Conservation (phyloP, 1,139 yeast species). For the Taphrina populina region DNA sequence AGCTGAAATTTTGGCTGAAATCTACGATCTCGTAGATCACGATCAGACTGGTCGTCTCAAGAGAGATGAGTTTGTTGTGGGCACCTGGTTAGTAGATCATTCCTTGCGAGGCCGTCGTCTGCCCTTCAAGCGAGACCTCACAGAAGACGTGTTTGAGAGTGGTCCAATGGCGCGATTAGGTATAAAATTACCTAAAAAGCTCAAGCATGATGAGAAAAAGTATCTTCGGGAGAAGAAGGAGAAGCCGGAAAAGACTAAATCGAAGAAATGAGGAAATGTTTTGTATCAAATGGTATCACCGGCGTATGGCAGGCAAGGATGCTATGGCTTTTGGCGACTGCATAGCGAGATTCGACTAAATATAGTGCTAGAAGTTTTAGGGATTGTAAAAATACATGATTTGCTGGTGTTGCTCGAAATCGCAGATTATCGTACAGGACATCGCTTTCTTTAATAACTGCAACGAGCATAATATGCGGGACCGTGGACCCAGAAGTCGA, state of each 20-base stretch:
- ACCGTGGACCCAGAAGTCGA: slow-evolving; percentile 32
- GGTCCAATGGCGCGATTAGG: slow-evolving; percentile 26
- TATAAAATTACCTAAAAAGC: slow-evolving; percentile 17
- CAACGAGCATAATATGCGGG: slow-evolving; percentile 1
- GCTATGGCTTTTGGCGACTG: no score
- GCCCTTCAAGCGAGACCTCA: slow-evolving; percentile 54
- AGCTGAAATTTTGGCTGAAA: slow-evolving; percentile 58
- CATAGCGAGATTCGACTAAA: no score
- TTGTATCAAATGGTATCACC: no score
- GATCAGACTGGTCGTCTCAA: slow-evolving; percentile 74
- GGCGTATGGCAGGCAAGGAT: no score
- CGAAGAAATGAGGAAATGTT: no score
- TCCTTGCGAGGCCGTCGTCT: slow-evolving; percentile 88
- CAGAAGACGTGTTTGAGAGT: slow-evolving; percentile 27
- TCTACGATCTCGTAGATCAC: slow-evolving; percentile 81
- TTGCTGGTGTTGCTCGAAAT: no score
- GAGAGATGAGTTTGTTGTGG: slow-evolving; percentile 78
- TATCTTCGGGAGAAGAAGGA: slow-evolving; percentile 16
- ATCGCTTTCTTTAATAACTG: background rate
- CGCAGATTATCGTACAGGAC: no score
- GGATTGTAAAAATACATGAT: no score
- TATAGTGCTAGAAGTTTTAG: no score
- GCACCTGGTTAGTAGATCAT: slow-evolving; percentile 95
- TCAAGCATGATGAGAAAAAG: slow-evolving; percentile 30
- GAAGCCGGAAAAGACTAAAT: background rate